Evolutionary conservation across 352 stramenopile species (phyloP).

Genomic region (Phytopythium cucurbitacearum): DNA sequence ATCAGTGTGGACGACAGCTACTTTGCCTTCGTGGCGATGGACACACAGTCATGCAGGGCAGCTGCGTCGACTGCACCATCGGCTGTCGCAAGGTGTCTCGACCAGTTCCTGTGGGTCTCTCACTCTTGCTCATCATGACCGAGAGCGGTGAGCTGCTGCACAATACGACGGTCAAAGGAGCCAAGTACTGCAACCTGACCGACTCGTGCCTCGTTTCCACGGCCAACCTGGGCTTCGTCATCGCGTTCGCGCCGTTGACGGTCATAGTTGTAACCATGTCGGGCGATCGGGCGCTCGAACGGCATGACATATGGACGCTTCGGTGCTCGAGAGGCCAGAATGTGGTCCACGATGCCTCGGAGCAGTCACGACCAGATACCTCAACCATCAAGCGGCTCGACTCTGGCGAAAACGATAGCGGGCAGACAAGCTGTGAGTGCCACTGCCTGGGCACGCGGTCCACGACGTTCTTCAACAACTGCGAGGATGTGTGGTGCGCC

Average conservation of each 20-base stretch:
- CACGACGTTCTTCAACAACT: too few relatives aligned
- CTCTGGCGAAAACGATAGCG: too few relatives aligned
- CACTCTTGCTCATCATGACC: constrained; percentile 6
- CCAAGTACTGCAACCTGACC: constrained; percentile 9
- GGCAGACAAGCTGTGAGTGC: too few relatives aligned
- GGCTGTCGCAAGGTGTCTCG: constrained; percentile 10
- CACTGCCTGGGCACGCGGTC: too few relatives aligned
- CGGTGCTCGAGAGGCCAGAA: too few relatives aligned
- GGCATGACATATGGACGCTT: too few relatives aligned
- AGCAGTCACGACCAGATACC: too few relatives aligned
- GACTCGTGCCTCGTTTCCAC: constrained; percentile 16
- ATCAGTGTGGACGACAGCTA: constrained; percentile 7
- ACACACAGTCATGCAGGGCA: constrained; percentile 8
- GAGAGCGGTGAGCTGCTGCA: constrained; percentile 10
- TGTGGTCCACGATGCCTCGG: too few relatives aligned
- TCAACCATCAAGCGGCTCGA: too few relatives aligned
- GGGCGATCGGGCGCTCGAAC: too few relatives aligned
- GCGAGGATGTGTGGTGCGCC: too few relatives aligned
- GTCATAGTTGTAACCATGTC: not conserved
- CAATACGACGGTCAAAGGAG: constrained; percentile 7
- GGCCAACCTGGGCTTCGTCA: constrained; percentile 12
- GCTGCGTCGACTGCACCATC: constrained; percentile 7
- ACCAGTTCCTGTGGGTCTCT: constrained; percentile 3
- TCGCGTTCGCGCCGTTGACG: constrained; percentile 1
- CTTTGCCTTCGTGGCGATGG: constrained; percentile 10